Evolutionary conservation across 192 early-diverging fungal species (phyloP).

Genomic region (Gonapodya sp.): DNA sequence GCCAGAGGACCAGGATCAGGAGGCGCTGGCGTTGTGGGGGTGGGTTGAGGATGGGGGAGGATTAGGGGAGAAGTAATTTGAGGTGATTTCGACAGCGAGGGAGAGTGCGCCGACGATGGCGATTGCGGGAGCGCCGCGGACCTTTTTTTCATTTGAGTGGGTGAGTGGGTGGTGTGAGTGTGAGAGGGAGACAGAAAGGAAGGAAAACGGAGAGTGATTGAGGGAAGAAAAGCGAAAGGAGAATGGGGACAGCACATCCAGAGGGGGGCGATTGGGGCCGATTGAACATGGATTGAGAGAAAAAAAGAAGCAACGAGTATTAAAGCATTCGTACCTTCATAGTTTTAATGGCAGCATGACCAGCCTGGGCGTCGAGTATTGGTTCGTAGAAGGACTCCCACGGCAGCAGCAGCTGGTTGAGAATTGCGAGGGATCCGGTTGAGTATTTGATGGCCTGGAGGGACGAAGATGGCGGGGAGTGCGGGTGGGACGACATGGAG

Average conservation of each 20-base stretch:
- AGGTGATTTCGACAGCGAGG: conserved; percentile 67
- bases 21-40: too few species aligned
- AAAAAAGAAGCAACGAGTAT: conserved; percentile 10
- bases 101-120: conserved; percentile 90
- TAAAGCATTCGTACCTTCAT: conserved; percentile 79
- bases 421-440: conserved; percentile 48
- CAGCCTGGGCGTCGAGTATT: conserved; percentile 49
- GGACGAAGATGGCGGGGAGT: conserved; percentile 11
- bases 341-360: conserved; percentile 77
- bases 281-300: too few species aligned
- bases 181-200: not conserved
- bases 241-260: too few species aligned
- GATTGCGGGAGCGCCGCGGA: conserved; percentile 88
- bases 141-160: conserved; percentile 14
- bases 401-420: conserved; percentile 88
- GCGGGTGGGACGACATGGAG: not conserved
- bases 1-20: too few species aligned
- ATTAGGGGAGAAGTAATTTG: not conserved
- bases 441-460: conserved; percentile 30
- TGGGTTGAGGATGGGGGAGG: not conserved
- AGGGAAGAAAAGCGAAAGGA: too few species aligned
- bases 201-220: too few species aligned
- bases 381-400: conserved; percentile 69
- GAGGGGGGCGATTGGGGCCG: too few species aligned
- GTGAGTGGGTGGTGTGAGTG: not conserved